phyloP scores from a whole-genome alignment of 176 grass and related monocot genomes.

The bread wheat (Triticum aestivum) region DNA sequence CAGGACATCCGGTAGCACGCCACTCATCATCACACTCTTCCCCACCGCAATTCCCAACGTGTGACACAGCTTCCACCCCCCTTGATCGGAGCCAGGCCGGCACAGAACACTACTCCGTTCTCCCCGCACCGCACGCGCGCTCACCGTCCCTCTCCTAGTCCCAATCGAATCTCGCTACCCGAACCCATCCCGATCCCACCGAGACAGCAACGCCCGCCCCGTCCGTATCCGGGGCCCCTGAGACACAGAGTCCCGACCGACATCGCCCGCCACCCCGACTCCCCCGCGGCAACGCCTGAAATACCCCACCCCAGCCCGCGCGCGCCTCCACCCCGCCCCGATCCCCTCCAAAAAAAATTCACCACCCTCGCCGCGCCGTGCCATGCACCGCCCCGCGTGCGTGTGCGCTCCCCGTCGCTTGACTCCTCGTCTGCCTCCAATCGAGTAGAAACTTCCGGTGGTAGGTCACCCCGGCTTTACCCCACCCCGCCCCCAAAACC shows the following conservation, averaged over 20 bases:
- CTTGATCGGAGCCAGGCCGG: background rate
- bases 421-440: background rate
- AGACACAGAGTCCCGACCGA: background rate
- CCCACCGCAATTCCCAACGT: background rate
- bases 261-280: background rate
- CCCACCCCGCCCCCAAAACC: background rate
- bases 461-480: constrained; percentile 35
- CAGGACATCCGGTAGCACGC: background rate
- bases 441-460: constrained; percentile 37
- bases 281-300: background rate
- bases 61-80: background rate
- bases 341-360: background rate
- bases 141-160: background rate
- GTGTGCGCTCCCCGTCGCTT: background rate
- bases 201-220: background rate
- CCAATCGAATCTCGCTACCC: background rate
- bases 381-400: background rate
- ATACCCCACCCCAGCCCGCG: background rate
- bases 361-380: background rate
- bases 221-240: background rate
- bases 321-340: background rate
- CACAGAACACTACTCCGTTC: background rate
- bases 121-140: background rate
- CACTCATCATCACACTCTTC: no score
- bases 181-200: no score